Base-by-base conservation (phyloP, 179 eudicot species). In the Dionaea muscipula region DNA sequence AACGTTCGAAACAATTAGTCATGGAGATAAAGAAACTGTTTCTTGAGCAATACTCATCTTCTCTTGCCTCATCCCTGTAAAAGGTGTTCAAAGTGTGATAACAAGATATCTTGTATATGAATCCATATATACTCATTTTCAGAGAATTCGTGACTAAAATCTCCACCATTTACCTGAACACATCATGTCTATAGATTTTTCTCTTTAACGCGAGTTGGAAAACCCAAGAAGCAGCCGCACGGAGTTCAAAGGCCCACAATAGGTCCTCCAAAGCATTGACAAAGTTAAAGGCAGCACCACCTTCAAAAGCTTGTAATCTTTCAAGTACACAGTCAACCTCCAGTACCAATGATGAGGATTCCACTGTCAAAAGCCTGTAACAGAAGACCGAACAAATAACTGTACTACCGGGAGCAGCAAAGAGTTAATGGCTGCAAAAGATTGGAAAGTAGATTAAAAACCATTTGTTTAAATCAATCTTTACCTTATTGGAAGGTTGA, bases 181-280 rank as follows among this genome's bases (percentile, higher is more conserved):
- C 76, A 33, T 75, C 71, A 33, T 76, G 80, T 35, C 66, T 69
- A 67, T 93, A 93, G 55, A 93, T 81, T 54, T 66, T 61, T 72
- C 81, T 85, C 65, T 78, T 84, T 46, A 85, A 68, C 40, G 99
- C 99, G 51, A 93, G 61, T 64, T 88, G 95, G 66, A 85, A 88
- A 62, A 93, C 77, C 91, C 91, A 83, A 22, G 96, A 81, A 62
- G 99, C 99, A 61, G 88, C 83, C 41, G 95, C 96, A 61, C 99
- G 80, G 61, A 71, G 81, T 68, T 93, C 89, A 72, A 81, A 93
- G 41, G 99, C 83, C 99, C 99, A 93, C 68, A 93, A 74, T 50
- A 88, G 70, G 63, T 93, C 93, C 83, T 81, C 96, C 73, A 93
- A 67, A 53, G 99, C 94, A 73, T 93, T 93, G 58, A 85, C 96